Conservation (phyloP, 208 protist genomes). For the Angomonas deanei region DNA sequence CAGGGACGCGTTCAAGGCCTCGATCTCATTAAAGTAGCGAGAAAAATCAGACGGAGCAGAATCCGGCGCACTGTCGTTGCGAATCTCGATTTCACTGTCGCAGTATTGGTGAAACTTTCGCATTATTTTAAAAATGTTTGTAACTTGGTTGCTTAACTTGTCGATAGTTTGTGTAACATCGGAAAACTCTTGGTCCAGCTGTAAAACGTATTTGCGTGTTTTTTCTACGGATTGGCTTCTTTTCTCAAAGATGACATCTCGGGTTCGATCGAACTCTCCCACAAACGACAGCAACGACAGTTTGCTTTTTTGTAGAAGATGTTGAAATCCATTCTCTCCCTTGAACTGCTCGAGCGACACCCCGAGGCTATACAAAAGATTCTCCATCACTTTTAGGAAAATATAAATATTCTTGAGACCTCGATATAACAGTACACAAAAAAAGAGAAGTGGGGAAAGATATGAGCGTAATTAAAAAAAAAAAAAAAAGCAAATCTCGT, state of each 20-base stretch:
- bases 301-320: constrained; percentile 29
- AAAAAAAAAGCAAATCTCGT: too few species aligned
- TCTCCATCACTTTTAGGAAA: constrained; percentile 16
- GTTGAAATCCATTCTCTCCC: constrained; percentile 26
- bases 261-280: constrained; percentile 50
- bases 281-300: constrained; percentile 51
- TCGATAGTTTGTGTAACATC: constrained; percentile 11
- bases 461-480: too few species aligned
- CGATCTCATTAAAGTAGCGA: constrained; percentile 23
- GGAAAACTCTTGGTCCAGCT: constrained; percentile 40
- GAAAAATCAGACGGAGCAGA: constrained; percentile 12
- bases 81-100: constrained; percentile 26
- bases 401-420: neutral
- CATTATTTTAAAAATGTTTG: constrained; percentile 26
- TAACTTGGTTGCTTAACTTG: constrained; percentile 26
- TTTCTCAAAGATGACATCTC: constrained; percentile 43
- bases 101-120: constrained; percentile 46
- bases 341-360: constrained; percentile 43
- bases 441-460: too few species aligned
- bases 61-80: neutral
- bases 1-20: constrained; percentile 17
- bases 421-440: too few species aligned
- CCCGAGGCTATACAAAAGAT: constrained; percentile 30
- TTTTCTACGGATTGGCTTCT: constrained; percentile 24
- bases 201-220: constrained; percentile 34